These are phyloP conservation scores for Cercospora sp. DNA, from an alignment of 2,329 filamentous ascomycete genomes.

Conservation along the genomic window DNA sequence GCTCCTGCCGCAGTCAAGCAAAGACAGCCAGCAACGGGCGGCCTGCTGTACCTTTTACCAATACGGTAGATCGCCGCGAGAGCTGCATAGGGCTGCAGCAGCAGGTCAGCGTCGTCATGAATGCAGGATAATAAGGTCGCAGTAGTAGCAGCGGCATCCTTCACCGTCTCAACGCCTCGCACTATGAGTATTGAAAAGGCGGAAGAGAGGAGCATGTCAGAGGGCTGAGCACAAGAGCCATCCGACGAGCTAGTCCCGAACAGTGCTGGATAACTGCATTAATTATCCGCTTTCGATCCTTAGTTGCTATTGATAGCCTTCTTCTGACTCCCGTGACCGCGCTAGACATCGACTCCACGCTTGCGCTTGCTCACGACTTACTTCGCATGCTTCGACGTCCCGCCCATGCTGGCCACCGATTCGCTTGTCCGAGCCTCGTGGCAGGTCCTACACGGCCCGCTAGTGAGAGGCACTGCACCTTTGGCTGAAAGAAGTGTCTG, in stretches of 20 bases:
- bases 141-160: constrained; percentile 20
- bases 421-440: constrained; percentile 3
- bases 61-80: constrained; percentile 1
- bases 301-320: constrained; percentile 9
- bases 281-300: constrained; percentile 6
- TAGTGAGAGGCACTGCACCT: constrained; percentile 19
- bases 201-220: constrained; percentile 1
- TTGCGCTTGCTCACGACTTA: background rate
- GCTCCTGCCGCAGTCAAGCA: constrained; percentile 10
- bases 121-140: constrained; percentile 8
- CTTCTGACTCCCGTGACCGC: constrained; percentile 4
- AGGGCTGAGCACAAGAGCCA: constrained; percentile 5
- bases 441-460: constrained; percentile 4
- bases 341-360: constrained; percentile 1
- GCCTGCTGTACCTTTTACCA: background rate
- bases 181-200: background rate
- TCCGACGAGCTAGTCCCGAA: background rate
- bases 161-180: constrained; percentile 14
- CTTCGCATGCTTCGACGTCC: constrained; percentile 1
- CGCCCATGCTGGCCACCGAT: background rate
- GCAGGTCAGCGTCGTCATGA: constrained; percentile 10
- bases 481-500: constrained; percentile 17
- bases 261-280: background rate
- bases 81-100: constrained; percentile 21
- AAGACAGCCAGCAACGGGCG: background rate